A percentile compares a stretch with the other conserved stretches of the same genome.
Evolutionary conservation across 2,329 filamentous ascomycete species (phyloP).

Genomic region (Xylariales sp.): DNA sequence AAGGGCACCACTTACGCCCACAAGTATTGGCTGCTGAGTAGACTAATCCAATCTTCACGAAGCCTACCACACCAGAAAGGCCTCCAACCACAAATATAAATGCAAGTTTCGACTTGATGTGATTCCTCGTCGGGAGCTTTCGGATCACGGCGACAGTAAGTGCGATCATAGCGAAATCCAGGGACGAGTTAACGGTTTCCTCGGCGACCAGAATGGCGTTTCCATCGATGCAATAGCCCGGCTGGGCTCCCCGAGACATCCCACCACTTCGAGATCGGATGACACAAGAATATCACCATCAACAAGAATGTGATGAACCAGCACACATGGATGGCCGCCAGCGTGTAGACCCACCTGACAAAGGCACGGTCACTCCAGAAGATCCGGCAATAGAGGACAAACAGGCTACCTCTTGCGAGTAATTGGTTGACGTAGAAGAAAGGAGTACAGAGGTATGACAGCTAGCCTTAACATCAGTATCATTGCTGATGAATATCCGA

Average conservation of each 20-base stretch:
- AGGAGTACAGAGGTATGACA: neutral
- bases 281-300: slow-evolving; percentile 13
- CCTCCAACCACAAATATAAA: neutral
- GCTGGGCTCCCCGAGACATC: slow-evolving; percentile 3
- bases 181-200: slow-evolving; percentile 15
- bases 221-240: slow-evolving; percentile 10
- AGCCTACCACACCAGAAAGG: slow-evolving; percentile 2
- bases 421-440: slow-evolving; percentile 5
- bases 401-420: slow-evolving; percentile 12
- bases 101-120: neutral
- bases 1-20: neutral
- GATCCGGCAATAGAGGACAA: slow-evolving; percentile 17
- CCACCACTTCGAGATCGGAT: slow-evolving; percentile 13
- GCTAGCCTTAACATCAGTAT: slow-evolving; percentile 17
- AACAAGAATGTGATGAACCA: slow-evolving; percentile 12
- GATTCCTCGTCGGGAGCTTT: slow-evolving; percentile 8
- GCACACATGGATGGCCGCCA: slow-evolving; percentile 11
- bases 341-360: slow-evolving; percentile 10
- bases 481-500: neutral
- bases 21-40: neutral
- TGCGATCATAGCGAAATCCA: slow-evolving; percentile 17
- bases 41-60: slow-evolving; percentile 3
- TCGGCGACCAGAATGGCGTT: slow-evolving; percentile 8
- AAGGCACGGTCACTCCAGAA: slow-evolving; percentile 14
- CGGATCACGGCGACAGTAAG: slow-evolving; percentile 14